Evolutionary conservation across 2,329 filamentous ascomycete genomes (phyloP).

Genomic region (Orbilia brochopaga): DNA sequence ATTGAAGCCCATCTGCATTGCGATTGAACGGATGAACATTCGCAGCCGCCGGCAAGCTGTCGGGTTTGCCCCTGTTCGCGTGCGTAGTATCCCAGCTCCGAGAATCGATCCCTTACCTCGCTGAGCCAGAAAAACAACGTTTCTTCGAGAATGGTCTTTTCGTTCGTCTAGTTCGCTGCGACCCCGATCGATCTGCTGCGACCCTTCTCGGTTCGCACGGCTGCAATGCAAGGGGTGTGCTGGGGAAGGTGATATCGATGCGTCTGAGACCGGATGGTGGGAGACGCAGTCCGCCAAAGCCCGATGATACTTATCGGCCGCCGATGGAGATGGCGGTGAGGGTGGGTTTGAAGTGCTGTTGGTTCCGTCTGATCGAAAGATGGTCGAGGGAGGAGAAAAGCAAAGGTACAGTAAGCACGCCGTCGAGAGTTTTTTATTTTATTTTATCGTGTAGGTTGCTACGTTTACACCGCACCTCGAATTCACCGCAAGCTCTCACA

Average conservation of each 20-base stretch:
- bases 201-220: constrained; percentile 28
- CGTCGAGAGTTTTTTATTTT: too few relatives aligned
- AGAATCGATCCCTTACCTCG: constrained; percentile 49
- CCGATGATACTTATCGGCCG: constrained; percentile 16
- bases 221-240: constrained; percentile 11
- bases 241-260: constrained; percentile 19
- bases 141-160: constrained; percentile 33
- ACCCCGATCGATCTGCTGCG: constrained; percentile 34
- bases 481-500: not conserved
- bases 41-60: constrained; percentile 44
- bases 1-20: not conserved
- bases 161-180: constrained; percentile 9
- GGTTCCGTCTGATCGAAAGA: not conserved
- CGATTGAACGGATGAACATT: not conserved
- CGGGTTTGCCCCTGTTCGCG: constrained; percentile 50
- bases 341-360: not conserved
- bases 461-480: too few relatives aligned
- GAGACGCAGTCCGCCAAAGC: constrained; percentile 17
- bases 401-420: not conserved
- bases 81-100: constrained; percentile 49
- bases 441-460: too few relatives aligned
- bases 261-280: constrained; percentile 34
- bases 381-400: not conserved
- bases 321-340: constrained; percentile 15
- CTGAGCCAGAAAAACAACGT: constrained; percentile 47